Evolutionary conservation across 139 green algal species (phyloP), one percentile per base, ranked within the genome.

Genomic region (Eudorina sp.): DNA sequence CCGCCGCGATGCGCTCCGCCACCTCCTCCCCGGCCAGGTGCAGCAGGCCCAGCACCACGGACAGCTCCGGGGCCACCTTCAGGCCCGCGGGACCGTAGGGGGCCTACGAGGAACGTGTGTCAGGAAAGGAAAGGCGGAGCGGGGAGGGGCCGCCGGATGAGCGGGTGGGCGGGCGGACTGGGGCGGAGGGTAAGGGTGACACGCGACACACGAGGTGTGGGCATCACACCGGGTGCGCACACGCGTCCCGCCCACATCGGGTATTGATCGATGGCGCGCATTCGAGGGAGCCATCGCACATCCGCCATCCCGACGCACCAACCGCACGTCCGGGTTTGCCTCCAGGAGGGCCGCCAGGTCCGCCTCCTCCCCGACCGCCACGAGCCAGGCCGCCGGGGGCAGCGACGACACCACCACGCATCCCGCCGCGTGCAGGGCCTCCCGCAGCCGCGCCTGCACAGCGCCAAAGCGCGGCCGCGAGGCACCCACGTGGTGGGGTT

Each of bases 351-450:
- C 29, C 14, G 14, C 40, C 43, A 86, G 80, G 60, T 86, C 80
- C 6, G 80, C 80, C 0, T 48, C n/a, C 23, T 62, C 60, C 13
- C 29, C 41, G 1, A 86, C 80, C 43, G n/a, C 80, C 60, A 86
- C 4, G 18, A 86, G 29, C 80, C 80, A 86, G 13, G 60, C 80
- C 1, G 80, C 80, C 6, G 80, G 80, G 1, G 80, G 80, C 43
- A 86, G 43, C 43, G 76, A 86, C 0, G 80, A 86, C 41, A 76
- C 60, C 16, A 62, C 34, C 13, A 29, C 60, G 43, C 18, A 53
- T 19, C 80, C 80, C 41, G 60, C 80, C 21, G 41, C 0, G 5
- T 48, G 29, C 60, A 86, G 29, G 4, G 3, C 25, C 2, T 18
- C 14, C 80, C 64, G n/a, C 40, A 86, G 58, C 19, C 9, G 16